phyloP scores from a whole-genome alignment of 2,329 filamentous ascomycete genomes.

The Aspergillus ibericus region DNA sequence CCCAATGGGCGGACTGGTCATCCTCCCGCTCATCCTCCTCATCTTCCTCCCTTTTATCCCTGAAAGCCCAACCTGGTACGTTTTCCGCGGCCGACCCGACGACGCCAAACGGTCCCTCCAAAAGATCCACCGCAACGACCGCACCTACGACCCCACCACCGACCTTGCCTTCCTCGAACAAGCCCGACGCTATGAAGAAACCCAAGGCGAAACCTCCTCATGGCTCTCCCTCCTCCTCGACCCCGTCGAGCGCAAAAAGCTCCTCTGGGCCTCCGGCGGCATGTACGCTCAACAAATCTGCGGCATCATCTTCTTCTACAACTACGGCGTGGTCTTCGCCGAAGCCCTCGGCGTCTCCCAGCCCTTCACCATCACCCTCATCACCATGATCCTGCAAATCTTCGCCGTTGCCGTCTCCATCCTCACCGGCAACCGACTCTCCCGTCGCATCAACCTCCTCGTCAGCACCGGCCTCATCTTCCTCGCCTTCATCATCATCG shows the following conservation, averaged over 20 bases:
- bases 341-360: slow-evolving; percentile 45
- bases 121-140: slow-evolving; percentile 35
- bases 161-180: slow-evolving; percentile 28
- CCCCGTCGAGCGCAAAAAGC: slow-evolving; percentile 49
- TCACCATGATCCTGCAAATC: slow-evolving; percentile 47
- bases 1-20: slow-evolving; percentile 28
- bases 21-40: slow-evolving; percentile 27
- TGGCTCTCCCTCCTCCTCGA: slow-evolving; percentile 46
- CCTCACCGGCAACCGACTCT: slow-evolving; percentile 44
- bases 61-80: slow-evolving; percentile 35
- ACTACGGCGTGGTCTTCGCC: slow-evolving; percentile 46
- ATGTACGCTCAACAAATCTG: slow-evolving; percentile 52
- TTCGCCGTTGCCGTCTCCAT: slow-evolving; percentile 44
- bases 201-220: slow-evolving; percentile 30
- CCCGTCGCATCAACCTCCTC: slow-evolving; percentile 41
- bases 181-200: slow-evolving; percentile 22
- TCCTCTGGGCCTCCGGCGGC: slow-evolving; percentile 47
- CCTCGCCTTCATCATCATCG: slow-evolving; percentile 44
- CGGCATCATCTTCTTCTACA: slow-evolving; percentile 52
- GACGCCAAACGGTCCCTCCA: slow-evolving; percentile 34
- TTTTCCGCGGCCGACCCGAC: slow-evolving; percentile 27
- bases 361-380: slow-evolving; percentile 46
- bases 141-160: slow-evolving; percentile 28
- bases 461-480: slow-evolving; percentile 43
- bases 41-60: slow-evolving; percentile 26